Conservation (phyloP, 345 rosid genomes). For the Gossypium arboreum region DNA sequence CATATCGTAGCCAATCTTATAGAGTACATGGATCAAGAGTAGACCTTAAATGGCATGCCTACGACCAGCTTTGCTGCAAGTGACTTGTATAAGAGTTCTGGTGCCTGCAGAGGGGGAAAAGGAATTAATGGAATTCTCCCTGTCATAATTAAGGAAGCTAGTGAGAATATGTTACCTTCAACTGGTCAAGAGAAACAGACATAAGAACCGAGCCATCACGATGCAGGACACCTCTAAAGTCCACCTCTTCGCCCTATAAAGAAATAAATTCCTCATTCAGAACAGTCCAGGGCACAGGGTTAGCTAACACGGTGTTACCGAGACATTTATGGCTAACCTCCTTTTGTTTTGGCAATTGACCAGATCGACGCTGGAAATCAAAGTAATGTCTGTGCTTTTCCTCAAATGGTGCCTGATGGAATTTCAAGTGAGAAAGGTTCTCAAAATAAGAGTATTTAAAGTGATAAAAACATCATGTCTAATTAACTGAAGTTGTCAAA, state of each 20-base stretch:
- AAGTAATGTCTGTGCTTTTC: conserved; percentile 72
- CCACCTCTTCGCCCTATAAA: conserved; percentile 88
- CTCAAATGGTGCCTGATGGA: conserved; percentile 78
- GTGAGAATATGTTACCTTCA: conserved; percentile 28
- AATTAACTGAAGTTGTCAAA: conserved; percentile 15
- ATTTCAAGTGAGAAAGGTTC: neutral
- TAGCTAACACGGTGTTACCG: neutral
- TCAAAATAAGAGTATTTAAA: conserved; percentile 7
- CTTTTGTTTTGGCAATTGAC: conserved; percentile 84
- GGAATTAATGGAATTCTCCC: conserved; percentile 1
- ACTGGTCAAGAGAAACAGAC: conserved; percentile 74
- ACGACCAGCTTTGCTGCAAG: conserved; percentile 87
- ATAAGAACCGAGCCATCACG: conserved; percentile 98
- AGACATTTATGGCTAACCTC: conserved; percentile 51
- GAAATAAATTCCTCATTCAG: conserved; percentile 10
- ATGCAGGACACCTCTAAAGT: conserved; percentile 89
- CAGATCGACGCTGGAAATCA: conserved; percentile 42
- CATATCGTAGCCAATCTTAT: conserved; percentile 11
- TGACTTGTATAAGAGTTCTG: conserved; percentile 84
- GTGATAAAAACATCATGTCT: conserved; percentile 10
- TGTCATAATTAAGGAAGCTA: neutral
- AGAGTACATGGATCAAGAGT: conserved; percentile 16
- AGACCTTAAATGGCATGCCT: conserved; percentile 99
- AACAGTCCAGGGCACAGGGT: neutral
- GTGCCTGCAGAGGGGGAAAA: conserved; percentile 39